These are phyloP conservation scores for Scedosporium minutisporum DNA, from an alignment of 2,329 filamentous ascomycete genomes.

Conservation along the genomic window DNA sequence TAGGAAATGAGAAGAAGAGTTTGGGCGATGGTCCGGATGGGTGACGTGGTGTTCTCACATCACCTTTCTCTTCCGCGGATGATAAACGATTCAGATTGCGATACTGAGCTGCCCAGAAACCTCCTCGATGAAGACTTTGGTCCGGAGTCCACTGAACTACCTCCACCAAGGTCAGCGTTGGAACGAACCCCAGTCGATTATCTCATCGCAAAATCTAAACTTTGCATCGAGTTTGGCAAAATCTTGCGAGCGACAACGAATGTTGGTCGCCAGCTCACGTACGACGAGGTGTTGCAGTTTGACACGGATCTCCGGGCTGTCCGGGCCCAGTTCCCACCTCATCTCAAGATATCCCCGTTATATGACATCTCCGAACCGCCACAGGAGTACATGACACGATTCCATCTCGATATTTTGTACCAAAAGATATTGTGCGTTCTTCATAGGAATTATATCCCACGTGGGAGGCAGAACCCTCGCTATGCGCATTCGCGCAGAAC, in stretches of 20 bases:
- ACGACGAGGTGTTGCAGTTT: constrained; percentile 55
- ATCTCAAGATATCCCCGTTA: constrained; percentile 65
- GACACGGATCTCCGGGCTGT: constrained; percentile 52
- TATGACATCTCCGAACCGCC: constrained; percentile 72
- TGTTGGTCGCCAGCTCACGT: constrained; percentile 44
- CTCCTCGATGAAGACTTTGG: constrained; percentile 74
- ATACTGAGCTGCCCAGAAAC: constrained; percentile 66
- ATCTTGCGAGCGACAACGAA: constrained; percentile 58
- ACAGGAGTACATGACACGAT: constrained; percentile 76
- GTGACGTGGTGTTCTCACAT: constrained; percentile 69
- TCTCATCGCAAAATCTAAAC: constrained; percentile 63
- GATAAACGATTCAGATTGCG: constrained; percentile 65
- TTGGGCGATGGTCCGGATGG: constrained; percentile 63
- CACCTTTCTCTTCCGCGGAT: constrained; percentile 59
- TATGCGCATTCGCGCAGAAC: constrained; percentile 77
- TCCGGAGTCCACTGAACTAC: constrained; percentile 56
- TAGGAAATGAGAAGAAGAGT: constrained; percentile 61
- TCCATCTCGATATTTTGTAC: constrained; percentile 75
- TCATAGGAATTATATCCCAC: constrained; percentile 77
- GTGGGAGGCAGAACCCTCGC: constrained; percentile 65
- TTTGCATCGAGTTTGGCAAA: constrained; percentile 59
- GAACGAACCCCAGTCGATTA: constrained; percentile 71
- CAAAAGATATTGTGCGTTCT: constrained; percentile 83
- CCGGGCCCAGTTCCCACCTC: constrained; percentile 62
- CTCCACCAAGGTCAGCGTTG: constrained; percentile 54